phyloP scores from a whole-genome alignment of 371 early-diverging fungal species.

The Mortierella sp. region DNA sequence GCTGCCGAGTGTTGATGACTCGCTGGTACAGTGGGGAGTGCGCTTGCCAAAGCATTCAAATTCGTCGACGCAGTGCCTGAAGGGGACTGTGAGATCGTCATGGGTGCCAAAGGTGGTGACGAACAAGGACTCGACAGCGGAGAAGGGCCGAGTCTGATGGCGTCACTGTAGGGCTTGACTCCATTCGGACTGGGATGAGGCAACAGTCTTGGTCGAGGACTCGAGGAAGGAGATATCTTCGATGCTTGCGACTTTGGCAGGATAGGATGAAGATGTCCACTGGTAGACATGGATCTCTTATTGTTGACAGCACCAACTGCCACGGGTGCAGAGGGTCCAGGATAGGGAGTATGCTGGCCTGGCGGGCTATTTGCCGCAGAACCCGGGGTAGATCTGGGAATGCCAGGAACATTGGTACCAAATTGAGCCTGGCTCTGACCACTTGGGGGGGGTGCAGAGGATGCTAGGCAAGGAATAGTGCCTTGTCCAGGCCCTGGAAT shows the following conservation, averaged over 20 bases:
- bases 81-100: neutral
- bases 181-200: constrained; percentile 36
- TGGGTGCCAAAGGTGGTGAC: constrained; percentile 41
- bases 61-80: neutral
- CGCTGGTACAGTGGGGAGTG: constrained; percentile 39
- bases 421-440: neutral
- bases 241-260: constrained; percentile 32
- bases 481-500: constrained; percentile 53
- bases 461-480: constrained; percentile 29
- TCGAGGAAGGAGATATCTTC: constrained; percentile 37
- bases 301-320: neutral
- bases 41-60: constrained; percentile 32
- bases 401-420: constrained; percentile 5
- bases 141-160: constrained; percentile 36
- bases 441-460: constrained; percentile 2
- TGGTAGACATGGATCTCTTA: constrained; percentile 30
- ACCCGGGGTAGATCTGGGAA: constrained; percentile 16
- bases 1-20: constrained; percentile 50
- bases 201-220: constrained; percentile 43
- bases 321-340: neutral
- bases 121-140: constrained; percentile 51
- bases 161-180: constrained; percentile 30
- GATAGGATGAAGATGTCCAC: constrained; percentile 46
- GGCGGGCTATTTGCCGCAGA: constrained; percentile 50
- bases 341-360: constrained; percentile 13